phyloP scores from a whole-genome alignment of 306 rosid species.

The Calophaca sinica region DNA sequence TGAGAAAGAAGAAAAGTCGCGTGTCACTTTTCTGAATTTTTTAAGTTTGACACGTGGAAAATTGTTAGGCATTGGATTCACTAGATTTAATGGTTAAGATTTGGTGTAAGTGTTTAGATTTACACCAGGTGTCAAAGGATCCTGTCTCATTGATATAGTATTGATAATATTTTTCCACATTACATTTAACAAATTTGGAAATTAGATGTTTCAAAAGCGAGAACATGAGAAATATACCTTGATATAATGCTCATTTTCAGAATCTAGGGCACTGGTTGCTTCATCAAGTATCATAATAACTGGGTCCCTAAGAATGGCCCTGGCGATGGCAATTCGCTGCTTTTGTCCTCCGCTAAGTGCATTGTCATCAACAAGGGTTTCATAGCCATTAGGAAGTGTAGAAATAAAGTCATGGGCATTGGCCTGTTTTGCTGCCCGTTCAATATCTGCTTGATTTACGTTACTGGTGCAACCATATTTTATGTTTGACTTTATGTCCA shows the following conservation, averaged over 20 bases:
- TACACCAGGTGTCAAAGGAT: no score
- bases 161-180: neutral
- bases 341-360: slow-evolving; percentile 90
- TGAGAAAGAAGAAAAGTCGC: no score
- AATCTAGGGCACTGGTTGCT: slow-evolving; percentile 89
- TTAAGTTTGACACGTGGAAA: no score
- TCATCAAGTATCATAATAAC: slow-evolving; percentile 84
- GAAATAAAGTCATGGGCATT: slow-evolving; percentile 82
- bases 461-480: slow-evolving; percentile 67
- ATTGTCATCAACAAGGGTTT: slow-evolving; percentile 84
- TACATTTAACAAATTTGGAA: slow-evolving; percentile 13
- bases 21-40: no score
- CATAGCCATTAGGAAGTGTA: slow-evolving; percentile 79
- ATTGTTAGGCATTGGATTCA: no score
- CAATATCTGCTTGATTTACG: slow-evolving; percentile 60
- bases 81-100: no score
- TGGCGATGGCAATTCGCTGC: slow-evolving; percentile 89
- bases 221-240: slow-evolving; percentile 57
- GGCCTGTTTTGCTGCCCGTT: slow-evolving; percentile 87
- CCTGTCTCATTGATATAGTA: no score
- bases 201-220: slow-evolving; percentile 15
- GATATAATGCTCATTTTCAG: slow-evolving; percentile 84
- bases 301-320: slow-evolving; percentile 94
- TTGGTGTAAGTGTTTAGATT: no score
- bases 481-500: slow-evolving; percentile 85